Evolutionary conservation across 1,284 basidiomycete genomes (phyloP), one percentile per base, ranked within the genome.

Genomic region (Microbotryum scabiosae): DNA sequence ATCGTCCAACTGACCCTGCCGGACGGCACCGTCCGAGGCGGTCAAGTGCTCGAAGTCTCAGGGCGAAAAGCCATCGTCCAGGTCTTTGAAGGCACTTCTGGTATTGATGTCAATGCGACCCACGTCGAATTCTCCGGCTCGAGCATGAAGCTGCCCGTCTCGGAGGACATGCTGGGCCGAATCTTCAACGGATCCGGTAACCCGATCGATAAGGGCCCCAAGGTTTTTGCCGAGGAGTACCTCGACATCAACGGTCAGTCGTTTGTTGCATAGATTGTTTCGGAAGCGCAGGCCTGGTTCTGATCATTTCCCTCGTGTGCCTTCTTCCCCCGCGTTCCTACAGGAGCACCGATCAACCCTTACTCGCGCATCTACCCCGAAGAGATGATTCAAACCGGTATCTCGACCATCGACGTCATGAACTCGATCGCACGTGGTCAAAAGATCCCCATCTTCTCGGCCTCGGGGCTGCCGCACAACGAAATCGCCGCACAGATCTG

Each of bases 401-500:
- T 98, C 75, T 97, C 94, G 46, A 98, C 96, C 41, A 97, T 97
- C 74, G 92, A 97, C 77, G 86, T 85, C 55, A 97, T 97, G 93
- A 76, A 98, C 80, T 96, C 94, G 65, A 98, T 99, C 75, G 96
- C 96, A 61, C 91, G 96, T 80, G 96, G 96, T 51, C 96, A 99
- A 78, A 99, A 99, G 84, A 98, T 99, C 69, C 96, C 96, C 65
- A 99, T 98, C 76, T 99, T 99, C 82, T 97, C 92, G 62, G 96
- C 96, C 51, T 90, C 96, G 62, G 94, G 96, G 84, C 81, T 99
- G 60, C 96, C 96, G 54, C 96, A 99, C 80, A 98, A 99, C 77
- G 91, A 98, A 90, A 99, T 99, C 77, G 96, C 96, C 71, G 96
- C 96, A 49, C 94, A 99, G 83, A 98, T 98, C 74, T 97, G 97